phyloP scores from a whole-genome alignment of 257 asterid genomes.

The Solanum tarijense region DNA sequence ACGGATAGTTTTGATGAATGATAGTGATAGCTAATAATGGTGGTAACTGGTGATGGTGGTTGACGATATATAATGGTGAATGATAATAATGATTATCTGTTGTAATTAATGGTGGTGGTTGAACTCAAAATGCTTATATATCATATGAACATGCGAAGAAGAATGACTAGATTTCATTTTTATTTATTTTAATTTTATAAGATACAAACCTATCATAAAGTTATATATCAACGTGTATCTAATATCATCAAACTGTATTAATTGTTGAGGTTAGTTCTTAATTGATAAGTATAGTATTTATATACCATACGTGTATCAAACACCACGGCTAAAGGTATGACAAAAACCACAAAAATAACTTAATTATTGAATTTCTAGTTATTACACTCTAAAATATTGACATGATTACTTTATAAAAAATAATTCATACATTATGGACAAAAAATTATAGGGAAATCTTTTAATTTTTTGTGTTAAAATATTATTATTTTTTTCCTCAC shows the following conservation, averaged over 20 bases:
- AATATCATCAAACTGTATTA: not conserved
- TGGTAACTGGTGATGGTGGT: not conserved
- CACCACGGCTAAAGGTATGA: too few species aligned
- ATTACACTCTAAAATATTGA: not conserved
- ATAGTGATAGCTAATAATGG: not conserved
- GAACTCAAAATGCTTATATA: not conserved
- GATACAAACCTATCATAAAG: not conserved
- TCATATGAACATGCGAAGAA: not conserved
- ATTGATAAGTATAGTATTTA: not conserved
- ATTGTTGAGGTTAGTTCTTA: not conserved
- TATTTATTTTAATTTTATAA: not conserved
- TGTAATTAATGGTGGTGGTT: too few species aligned
- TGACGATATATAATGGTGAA: too few species aligned
- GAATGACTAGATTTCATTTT: not conserved
- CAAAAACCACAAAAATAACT: not conserved
- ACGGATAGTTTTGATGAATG: not conserved
- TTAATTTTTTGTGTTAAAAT: too few species aligned
- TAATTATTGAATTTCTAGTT: too few species aligned
- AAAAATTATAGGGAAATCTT: too few species aligned
- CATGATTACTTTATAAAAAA: not conserved
- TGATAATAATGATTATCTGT: too few species aligned
- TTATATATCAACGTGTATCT: not conserved
- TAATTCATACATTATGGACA: rapidly evolving
- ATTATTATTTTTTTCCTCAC: too few species aligned
- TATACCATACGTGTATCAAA: not conserved